phyloP scores from a whole-genome alignment of 768 basidiomycete genomes.

The Amanita inopinata region DNA sequence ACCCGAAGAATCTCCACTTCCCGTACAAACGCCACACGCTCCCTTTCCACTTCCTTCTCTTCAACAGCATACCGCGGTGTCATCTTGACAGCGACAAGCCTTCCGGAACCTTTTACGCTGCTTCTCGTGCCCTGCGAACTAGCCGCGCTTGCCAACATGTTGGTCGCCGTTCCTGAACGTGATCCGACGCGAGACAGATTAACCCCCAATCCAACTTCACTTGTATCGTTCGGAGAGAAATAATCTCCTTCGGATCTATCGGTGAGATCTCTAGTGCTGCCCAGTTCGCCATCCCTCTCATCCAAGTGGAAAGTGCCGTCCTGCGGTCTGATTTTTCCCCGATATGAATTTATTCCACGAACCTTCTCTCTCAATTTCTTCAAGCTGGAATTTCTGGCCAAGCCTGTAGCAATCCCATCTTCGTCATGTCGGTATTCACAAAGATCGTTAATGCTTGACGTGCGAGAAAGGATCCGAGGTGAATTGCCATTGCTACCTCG shows the following conservation, averaged over 20 bases:
- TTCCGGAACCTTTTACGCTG: slow-evolving; percentile 12
- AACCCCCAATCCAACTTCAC: slow-evolving; percentile 6
- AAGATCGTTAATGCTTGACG: too few species aligned
- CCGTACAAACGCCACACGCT: slow-evolving; percentile 66
- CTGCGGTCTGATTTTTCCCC: slow-evolving; percentile 15
- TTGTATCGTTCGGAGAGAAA: not conserved
- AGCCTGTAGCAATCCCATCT: not conserved
- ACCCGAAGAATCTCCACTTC: slow-evolving; percentile 82
- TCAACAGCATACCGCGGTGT: slow-evolving; percentile 23
- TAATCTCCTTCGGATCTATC: slow-evolving; percentile 3
- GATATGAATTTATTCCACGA: slow-evolving; percentile 14
- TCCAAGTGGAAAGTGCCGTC: slow-evolving; percentile 16
- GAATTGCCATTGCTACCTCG: slow-evolving; percentile 15
- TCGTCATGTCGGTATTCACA: not conserved
- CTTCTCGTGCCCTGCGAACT: not conserved
- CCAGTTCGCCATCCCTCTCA: slow-evolving; percentile 23
- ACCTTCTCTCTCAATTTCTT: slow-evolving; percentile 21
- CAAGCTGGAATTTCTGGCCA: slow-evolving; percentile 10
- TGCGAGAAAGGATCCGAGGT: not conserved
- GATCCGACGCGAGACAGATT: slow-evolving; percentile 11
- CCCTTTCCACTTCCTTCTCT: slow-evolving; percentile 51
- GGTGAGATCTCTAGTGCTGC: slow-evolving; percentile 10
- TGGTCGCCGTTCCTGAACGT: slow-evolving; percentile 10
- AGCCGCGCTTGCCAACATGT: not conserved
- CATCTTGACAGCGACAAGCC: slow-evolving; percentile 40